Evolutionary conservation across 192 early-diverging fungal genomes (phyloP).

Genomic region (Dissophora ornata): DNA sequence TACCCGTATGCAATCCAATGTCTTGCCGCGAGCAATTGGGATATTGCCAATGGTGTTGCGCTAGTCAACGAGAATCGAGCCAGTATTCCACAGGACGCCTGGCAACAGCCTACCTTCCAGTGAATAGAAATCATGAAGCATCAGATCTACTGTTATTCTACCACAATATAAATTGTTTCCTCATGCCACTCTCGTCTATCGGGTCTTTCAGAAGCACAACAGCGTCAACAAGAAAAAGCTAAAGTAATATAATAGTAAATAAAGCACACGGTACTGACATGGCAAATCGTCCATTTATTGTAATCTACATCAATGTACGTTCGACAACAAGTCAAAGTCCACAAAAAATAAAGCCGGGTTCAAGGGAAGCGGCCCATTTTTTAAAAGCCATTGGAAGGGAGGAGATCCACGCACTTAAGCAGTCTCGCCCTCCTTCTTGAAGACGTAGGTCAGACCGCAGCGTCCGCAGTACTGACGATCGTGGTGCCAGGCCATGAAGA

Average conservation of each 20-base stretch:
- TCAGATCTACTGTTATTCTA: too few species aligned
- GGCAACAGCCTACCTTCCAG: slow-evolving; percentile 13
- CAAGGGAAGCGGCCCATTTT: too few species aligned
- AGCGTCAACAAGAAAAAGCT: too few species aligned
- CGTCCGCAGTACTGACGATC: slow-evolving; percentile 99
- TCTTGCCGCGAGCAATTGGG: slow-evolving; percentile 38
- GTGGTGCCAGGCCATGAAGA: slow-evolving; percentile 99
- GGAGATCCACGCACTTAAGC: slow-evolving; percentile 35
- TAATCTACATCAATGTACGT: too few species aligned
- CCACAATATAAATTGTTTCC: too few species aligned
- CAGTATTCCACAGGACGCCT: slow-evolving; percentile 11
- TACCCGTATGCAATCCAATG: slow-evolving; percentile 46
- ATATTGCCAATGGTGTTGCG: slow-evolving; percentile 21
- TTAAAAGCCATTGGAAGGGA: too few species aligned
- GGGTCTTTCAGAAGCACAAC: too few species aligned
- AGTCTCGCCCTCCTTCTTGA: slow-evolving; percentile 78
- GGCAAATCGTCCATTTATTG: too few species aligned
- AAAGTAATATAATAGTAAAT: too few species aligned
- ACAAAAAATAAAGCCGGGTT: background rate
- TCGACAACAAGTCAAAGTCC: background rate
- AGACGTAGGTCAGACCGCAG: slow-evolving; percentile 96
- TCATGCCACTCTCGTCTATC: too few species aligned
- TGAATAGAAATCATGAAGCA: background rate
- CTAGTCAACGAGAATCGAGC: slow-evolving; percentile 20
- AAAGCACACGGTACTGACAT: too few species aligned